Conservation (phyloP, 306 rosid genomes). For the Castanopsis chinensis region DNA sequence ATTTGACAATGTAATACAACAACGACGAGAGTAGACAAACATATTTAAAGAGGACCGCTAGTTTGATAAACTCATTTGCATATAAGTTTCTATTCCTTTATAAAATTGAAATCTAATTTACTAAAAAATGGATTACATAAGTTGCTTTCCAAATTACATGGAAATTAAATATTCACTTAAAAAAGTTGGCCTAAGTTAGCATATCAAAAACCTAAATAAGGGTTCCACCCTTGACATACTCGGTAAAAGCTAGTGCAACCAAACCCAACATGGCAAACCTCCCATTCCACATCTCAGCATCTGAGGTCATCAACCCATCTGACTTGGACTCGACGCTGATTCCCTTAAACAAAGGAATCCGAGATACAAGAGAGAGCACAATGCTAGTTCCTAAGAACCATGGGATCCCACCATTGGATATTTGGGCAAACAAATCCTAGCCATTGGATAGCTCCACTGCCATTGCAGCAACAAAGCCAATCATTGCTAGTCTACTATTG, state of each 20-base stretch:
- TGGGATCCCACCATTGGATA: conserved; percentile 61
- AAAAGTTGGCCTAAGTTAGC: no score
- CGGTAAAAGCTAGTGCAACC: conserved; percentile 66
- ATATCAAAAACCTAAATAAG: conserved; percentile 30
- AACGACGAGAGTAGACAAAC: no score
- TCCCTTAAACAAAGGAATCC: conserved; percentile 65
- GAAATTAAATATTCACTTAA: no score
- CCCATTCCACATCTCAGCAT: conserved; percentile 84
- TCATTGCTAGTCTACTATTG: conserved; percentile 86
- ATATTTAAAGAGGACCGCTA: no score
- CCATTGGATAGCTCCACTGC: conserved; percentile 67
- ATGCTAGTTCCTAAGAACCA: conserved; percentile 65
- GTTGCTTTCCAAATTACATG: no score
- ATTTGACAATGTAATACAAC: no score
- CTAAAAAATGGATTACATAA: no score
- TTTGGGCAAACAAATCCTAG: conserved; percentile 57
- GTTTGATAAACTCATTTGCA: no score
- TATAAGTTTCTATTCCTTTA: no score
- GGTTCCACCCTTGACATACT: conserved; percentile 68
- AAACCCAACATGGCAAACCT: conserved; percentile 83
- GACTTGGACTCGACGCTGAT: conserved; percentile 72
- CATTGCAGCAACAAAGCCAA: conserved; percentile 73
- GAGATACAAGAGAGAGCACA: conserved; percentile 57
- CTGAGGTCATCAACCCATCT: conserved; percentile 49
- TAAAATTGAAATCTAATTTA: no score